Evolutionary conservation across 441 rosid species (phyloP).

Genomic region (Populus hybrid): DNA sequence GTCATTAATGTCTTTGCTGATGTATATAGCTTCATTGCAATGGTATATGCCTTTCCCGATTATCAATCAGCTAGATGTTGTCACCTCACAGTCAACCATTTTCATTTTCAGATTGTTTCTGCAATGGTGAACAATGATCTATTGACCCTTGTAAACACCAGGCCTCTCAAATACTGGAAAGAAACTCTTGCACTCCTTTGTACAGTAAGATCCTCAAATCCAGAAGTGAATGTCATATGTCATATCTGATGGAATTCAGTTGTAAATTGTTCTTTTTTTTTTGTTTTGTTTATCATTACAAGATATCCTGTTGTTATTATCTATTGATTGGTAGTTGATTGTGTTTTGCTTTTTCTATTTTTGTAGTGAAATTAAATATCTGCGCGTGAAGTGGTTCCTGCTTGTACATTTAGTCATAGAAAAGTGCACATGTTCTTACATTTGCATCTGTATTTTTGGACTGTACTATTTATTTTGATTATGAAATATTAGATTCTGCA

Average conservation of each 20-base stretch:
- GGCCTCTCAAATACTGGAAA: slow-evolving; percentile 93
- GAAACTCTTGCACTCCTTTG: slow-evolving; percentile 96
- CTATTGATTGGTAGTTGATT: background rate
- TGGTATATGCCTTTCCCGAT: background rate
- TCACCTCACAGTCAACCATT: slow-evolving; percentile 4
- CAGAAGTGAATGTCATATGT: background rate
- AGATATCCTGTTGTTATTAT: background rate
- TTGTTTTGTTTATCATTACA: background rate
- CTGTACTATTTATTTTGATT: background rate
- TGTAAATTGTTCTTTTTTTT: background rate
- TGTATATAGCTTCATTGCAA: background rate
- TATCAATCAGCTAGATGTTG: background rate
- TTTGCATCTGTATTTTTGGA: background rate
- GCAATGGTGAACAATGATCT: slow-evolving; percentile 98
- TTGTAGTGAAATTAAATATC: background rate
- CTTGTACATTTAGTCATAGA: background rate
- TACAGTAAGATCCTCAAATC: slow-evolving; percentile 57
- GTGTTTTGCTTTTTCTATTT: background rate
- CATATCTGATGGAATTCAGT: background rate
- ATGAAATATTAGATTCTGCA: background rate
- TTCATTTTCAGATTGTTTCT: slow-evolving; percentile 72
- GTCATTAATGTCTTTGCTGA: background rate
- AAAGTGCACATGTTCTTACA: background rate
- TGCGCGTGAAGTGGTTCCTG: background rate
- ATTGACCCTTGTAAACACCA: slow-evolving; percentile 62